Evolutionary conservation across 345 rosid species (phyloP).

Genomic region (Adansonia digitata): DNA sequence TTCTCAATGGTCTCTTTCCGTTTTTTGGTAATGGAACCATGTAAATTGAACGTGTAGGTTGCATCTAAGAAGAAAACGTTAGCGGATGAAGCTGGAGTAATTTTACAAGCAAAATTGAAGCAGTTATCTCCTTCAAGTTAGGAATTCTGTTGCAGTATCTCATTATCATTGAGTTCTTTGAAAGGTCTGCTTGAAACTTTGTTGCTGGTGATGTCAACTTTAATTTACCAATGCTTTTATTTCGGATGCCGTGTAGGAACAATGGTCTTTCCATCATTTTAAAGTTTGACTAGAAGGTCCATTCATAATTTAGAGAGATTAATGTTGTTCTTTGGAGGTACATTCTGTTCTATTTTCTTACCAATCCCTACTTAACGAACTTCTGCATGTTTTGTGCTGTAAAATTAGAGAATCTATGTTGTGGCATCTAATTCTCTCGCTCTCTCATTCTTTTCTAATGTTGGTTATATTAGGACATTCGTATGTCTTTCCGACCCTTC

Average conservation of each 20-base stretch:
- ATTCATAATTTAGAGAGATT: neutral
- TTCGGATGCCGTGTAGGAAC: neutral
- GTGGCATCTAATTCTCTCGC: neutral
- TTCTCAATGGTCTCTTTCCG: neutral
- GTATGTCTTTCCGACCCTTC: neutral
- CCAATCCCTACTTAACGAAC: neutral
- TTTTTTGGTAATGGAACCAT: neutral
- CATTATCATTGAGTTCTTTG: neutral
- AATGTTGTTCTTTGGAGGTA: neutral
- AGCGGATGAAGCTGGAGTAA: constrained; percentile 78
- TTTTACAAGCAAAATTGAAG: constrained; percentile 71
- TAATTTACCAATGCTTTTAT: neutral
- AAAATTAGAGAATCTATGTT: neutral
- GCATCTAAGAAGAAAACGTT: constrained; percentile 81
- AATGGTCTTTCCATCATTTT: neutral
- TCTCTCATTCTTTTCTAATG: neutral
- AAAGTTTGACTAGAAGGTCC: neutral
- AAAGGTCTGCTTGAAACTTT: neutral
- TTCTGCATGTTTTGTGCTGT: neutral
- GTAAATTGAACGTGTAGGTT: constrained; percentile 48
- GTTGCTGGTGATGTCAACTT: constrained; percentile 8
- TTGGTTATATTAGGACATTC: neutral
- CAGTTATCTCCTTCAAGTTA: constrained; percentile 45
- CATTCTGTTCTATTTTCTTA: neutral
- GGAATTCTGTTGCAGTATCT: neutral